These are phyloP conservation scores for Skeletonema marinoi DNA, from an alignment of 108 stramenopile genomes.

Conservation along the genomic window DNA sequence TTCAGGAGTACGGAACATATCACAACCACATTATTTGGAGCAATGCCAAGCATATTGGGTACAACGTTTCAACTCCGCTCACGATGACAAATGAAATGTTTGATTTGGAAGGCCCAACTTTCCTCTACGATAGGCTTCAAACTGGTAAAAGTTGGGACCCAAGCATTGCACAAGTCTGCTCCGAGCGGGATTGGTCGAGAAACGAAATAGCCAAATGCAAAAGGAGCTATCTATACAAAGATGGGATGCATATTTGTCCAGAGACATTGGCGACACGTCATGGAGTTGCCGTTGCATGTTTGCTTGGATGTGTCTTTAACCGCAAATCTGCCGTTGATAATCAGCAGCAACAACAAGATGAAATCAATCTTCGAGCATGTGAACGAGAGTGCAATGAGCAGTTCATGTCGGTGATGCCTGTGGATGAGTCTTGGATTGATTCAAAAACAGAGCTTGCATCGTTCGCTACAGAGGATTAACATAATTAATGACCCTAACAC, in stretches of 20 bases:
- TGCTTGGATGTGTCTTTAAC: conserved; percentile 48
- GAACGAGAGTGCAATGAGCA: conserved; percentile 22
- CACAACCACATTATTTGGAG: conserved; percentile 33
- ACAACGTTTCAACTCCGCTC: conserved; percentile 17
- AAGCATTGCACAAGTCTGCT: conserved; percentile 39
- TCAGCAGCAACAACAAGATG: background rate
- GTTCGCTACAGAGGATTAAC: background rate
- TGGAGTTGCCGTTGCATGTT: conserved; percentile 40
- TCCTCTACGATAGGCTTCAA: conserved; percentile 31
- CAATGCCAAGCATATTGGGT: conserved; percentile 40
- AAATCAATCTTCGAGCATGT: conserved; percentile 14
- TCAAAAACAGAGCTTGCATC: background rate
- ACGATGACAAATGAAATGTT: conserved; percentile 14
- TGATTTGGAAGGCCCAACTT: conserved; percentile 24
- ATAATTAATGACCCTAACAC: background rate
- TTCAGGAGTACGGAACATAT: conserved; percentile 37
- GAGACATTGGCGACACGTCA: conserved; percentile 45
- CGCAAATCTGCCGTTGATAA: background rate
- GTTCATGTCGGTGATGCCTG: conserved; percentile 14
- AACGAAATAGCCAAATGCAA: conserved; percentile 15
- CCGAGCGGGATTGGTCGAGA: background rate
- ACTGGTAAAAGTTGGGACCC: conserved; percentile 14
- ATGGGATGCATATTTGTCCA: conserved; percentile 58
- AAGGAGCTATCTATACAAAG: conserved; percentile 27
- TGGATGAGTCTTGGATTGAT: conserved; percentile 14